Percentiles rank a stretch among this genome's conserved stretches.
phyloP scores from a whole-genome alignment of 495 filamentous ascomycete species.

The Aspergillus homomorphus region DNA sequence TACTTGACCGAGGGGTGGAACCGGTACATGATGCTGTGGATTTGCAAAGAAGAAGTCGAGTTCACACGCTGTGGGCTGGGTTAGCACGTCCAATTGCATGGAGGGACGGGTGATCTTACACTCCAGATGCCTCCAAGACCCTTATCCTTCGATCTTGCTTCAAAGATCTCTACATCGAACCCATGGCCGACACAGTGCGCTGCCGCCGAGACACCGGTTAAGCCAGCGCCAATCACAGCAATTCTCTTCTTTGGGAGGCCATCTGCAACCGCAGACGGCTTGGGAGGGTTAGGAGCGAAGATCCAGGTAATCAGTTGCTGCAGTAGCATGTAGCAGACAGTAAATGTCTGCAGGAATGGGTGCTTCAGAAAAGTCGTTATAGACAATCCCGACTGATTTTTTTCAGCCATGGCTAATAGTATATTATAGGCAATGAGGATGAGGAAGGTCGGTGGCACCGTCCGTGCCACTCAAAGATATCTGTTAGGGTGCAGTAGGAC shows the following conservation, averaged over 20 bases:
- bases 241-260: constrained; percentile 56
- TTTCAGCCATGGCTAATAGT: background rate
- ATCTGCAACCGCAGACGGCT: constrained; percentile 47
- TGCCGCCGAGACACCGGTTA: constrained; percentile 79
- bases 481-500: background rate
- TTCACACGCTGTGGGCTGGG: constrained; percentile 60
- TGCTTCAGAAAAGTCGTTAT: constrained; percentile 24
- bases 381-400: constrained; percentile 4
- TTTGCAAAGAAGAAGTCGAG: constrained; percentile 77
- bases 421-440: background rate
- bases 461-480: background rate
- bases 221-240: constrained; percentile 78
- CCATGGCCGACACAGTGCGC: constrained; percentile 86
- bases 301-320: constrained; percentile 65
- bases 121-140: constrained; percentile 81
- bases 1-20: constrained; percentile 80
- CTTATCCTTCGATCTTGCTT: constrained; percentile 58
- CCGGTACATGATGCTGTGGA: constrained; percentile 83
- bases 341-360: constrained; percentile 42
- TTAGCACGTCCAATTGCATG: background rate
- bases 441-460: background rate
- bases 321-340: constrained; percentile 61
- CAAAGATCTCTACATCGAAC: constrained; percentile 78
- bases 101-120: constrained; percentile 40
- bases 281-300: constrained; percentile 67